These are phyloP conservation scores for Gonapodya prolifera DNA, from an alignment of 192 early-diverging fungal genomes.

Conservation along the genomic window DNA sequence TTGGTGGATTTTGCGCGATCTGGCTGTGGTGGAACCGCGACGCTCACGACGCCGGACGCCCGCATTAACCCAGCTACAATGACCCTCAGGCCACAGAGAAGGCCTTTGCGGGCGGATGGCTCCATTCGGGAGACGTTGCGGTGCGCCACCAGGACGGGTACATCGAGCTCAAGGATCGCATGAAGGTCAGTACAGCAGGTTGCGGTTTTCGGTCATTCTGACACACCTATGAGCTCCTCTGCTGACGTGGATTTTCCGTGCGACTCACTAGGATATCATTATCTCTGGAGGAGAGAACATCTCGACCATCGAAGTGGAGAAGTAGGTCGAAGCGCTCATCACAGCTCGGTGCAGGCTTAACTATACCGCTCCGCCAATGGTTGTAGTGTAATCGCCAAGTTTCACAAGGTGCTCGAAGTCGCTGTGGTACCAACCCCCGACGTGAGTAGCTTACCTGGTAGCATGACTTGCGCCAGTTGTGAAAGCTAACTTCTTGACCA, in stretches of 20 bases:
- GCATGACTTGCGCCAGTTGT: no score
- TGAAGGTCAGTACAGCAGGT: constrained; percentile 28
- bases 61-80: constrained; percentile 11
- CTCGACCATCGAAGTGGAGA: constrained; percentile 40
- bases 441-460: no score
- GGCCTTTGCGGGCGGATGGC: constrained; percentile 35
- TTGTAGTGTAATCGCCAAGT: constrained; percentile 26
- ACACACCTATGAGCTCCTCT: no score
- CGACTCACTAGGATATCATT: not conserved
- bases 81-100: constrained; percentile 40
- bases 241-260: no score
- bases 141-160: constrained; percentile 45
- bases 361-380: no score
- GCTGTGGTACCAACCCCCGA: constrained; percentile 42
- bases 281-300: constrained; percentile 40
- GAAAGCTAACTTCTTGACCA: no score
- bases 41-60: not conserved
- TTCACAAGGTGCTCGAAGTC: constrained; percentile 34
- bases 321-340: no score
- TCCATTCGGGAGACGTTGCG: constrained; percentile 46
- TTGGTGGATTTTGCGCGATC: not conserved
- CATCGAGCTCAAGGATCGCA: constrained; percentile 35
- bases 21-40: not conserved
- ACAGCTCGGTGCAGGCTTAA: no score
- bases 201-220: constrained; percentile 40